Percentiles rank a stretch among this genome's conserved stretches.
phyloP scores from a whole-genome alignment of 2,329 filamentous ascomycete genomes.

The Xylariales sp. region DNA sequence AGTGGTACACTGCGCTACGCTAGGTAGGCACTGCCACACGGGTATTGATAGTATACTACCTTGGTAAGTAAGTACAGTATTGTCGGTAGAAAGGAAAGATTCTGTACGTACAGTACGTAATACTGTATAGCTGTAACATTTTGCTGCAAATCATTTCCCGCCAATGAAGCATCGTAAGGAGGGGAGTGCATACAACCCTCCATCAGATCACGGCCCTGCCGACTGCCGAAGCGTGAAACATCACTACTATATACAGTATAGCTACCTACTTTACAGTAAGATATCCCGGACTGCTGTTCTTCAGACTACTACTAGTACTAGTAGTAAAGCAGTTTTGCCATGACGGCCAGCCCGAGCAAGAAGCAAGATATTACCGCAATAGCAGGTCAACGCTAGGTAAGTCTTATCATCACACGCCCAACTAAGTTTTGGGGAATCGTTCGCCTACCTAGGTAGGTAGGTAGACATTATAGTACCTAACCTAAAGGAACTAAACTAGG shows the following conservation, averaged over 20 bases:
- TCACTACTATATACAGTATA: too few relatives aligned
- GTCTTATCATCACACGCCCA: neutral
- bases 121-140: neutral
- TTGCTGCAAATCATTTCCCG: constrained; percentile 19
- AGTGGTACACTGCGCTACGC: too few relatives aligned
- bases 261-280: too few relatives aligned
- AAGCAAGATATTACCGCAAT: neutral
- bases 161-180: constrained; percentile 12
- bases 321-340: too few relatives aligned
- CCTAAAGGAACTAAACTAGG: too few relatives aligned
- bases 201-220: constrained; percentile 15
- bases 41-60: too few relatives aligned
- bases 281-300: neutral
- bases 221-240: constrained; percentile 8
- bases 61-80: too few relatives aligned
- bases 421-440: neutral
- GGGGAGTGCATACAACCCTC: constrained; percentile 20
- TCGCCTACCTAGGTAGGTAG: too few relatives aligned
- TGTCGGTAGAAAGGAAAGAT: neutral
- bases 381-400: constrained; percentile 2
- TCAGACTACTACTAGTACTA: neutral
- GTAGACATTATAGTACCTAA: too few relatives aligned
- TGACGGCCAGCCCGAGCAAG: too few relatives aligned
- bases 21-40: too few relatives aligned
- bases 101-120: neutral